Conservation (phyloP, 371 early-diverging fungal genomes). For the Capillidium heterosporum region DNA sequence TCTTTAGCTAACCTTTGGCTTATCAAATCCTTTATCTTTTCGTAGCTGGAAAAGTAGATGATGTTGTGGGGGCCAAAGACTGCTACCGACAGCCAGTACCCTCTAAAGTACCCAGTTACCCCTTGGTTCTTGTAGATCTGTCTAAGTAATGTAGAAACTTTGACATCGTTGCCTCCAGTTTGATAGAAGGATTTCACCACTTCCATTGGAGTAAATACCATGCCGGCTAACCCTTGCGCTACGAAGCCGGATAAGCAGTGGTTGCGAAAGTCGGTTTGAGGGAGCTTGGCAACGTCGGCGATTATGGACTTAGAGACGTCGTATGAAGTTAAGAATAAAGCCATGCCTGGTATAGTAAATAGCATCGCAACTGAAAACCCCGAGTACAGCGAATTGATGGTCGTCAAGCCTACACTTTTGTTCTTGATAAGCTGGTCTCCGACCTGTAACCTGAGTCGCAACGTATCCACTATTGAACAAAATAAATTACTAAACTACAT, state of each 20-base stretch:
- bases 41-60: slow-evolving; percentile 58
- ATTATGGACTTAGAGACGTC: neutral
- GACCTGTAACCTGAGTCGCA: neutral
- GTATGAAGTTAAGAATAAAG: neutral
- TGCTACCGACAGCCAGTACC: slow-evolving; percentile 55
- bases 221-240: slow-evolving; percentile 1
- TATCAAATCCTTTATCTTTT: slow-evolving; percentile 33
- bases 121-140: slow-evolving; percentile 36
- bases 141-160: neutral
- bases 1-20: neutral
- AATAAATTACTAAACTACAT: neutral
- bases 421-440: neutral
- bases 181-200: slow-evolving; percentile 1
- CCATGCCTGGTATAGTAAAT: slow-evolving; percentile 3
- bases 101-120: slow-evolving; percentile 42
- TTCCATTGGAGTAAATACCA: slow-evolving; percentile 5
- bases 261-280: neutral
- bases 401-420: neutral
- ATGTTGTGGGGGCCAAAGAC: slow-evolving; percentile 34
- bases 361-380: slow-evolving; percentile 3
- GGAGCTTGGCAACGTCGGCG: neutral
- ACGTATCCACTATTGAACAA: slow-evolving; percentile 4
- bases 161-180: neutral
- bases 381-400: neutral
- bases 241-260: slow-evolving; percentile 2